Conservation (phyloP, 495 filamentous ascomycete species). For the Aspergillus funiculosus region DNA sequence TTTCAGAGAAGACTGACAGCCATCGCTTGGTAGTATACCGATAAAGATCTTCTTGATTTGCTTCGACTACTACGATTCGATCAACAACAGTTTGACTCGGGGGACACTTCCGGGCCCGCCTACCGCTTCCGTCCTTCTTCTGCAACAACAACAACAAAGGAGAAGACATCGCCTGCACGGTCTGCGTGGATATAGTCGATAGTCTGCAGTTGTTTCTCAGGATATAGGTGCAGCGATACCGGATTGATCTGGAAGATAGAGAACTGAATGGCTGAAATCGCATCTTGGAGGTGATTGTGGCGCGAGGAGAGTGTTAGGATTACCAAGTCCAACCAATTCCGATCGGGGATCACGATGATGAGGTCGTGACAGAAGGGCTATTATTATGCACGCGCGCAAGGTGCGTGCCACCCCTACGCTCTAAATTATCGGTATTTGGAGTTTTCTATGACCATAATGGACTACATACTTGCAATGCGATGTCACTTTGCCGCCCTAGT, state of each 20-base stretch:
- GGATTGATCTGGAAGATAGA: not conserved
- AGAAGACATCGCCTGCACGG: not conserved
- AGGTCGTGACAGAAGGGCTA: too few species aligned
- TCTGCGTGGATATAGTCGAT: not conserved
- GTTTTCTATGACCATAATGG: too few species aligned
- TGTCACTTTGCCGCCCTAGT: too few species aligned
- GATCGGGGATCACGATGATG: not conserved
- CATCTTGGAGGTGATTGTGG: not conserved
- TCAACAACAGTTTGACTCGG: not conserved
- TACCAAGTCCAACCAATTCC: not conserved
- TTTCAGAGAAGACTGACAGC: not conserved
- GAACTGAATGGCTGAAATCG: not conserved
- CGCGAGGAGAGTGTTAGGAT: not conserved
- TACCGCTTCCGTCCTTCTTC: not conserved
- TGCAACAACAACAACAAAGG: not conserved
- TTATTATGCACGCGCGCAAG: too few species aligned
- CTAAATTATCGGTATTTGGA: too few species aligned
- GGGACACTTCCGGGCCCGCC: not conserved
- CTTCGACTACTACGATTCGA: not conserved
- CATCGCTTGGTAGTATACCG: constrained; percentile 3
- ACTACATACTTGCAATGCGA: too few species aligned
- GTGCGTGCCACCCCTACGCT: too few species aligned
- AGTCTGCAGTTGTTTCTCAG: not conserved
- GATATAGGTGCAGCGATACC: not conserved
- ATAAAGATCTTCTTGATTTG: not conserved